A percentile compares a stretch with the other conserved stretches of the same genome.
Conservation (phyloP, 768 basidiomycete species). For the Podaxis sp. region DNA sequence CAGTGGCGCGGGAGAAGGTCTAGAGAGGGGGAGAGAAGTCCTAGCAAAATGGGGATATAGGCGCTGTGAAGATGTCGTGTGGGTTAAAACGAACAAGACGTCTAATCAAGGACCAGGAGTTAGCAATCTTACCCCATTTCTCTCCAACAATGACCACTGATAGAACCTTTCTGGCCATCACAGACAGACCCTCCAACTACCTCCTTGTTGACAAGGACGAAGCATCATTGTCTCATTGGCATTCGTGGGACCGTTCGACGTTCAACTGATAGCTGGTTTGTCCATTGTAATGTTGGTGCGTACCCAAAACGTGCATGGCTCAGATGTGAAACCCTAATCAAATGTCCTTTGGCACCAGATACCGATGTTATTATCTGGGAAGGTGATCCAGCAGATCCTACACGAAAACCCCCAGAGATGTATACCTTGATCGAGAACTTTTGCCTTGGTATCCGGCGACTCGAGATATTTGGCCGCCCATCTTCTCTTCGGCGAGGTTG, state of each 20-base stretch:
- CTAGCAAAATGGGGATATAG: slow-evolving; percentile 93
- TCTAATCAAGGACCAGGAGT: slow-evolving; percentile 75
- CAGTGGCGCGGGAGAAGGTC: slow-evolving; percentile 80
- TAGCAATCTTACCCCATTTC: slow-evolving; percentile 22
- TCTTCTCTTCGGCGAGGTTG: slow-evolving; percentile 81
- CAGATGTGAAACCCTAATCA: neutral
- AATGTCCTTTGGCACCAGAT: slow-evolving; percentile 40
- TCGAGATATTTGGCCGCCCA: slow-evolving; percentile 82
- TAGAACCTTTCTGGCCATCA: slow-evolving; percentile 11
- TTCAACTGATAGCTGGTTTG: slow-evolving; percentile 93
- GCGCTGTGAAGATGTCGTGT: slow-evolving; percentile 96
- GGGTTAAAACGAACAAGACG: slow-evolving; percentile 88
- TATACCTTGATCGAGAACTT: slow-evolving; percentile 97
- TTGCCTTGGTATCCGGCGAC: slow-evolving; percentile 86
- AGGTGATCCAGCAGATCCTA: slow-evolving; percentile 81
- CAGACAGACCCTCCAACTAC: slow-evolving; percentile 85
- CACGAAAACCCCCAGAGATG: slow-evolving; percentile 90
- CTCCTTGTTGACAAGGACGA: slow-evolving; percentile 81
- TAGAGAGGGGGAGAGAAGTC: slow-evolving; percentile 88
- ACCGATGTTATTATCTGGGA: slow-evolving; percentile 98
- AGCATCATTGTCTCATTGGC: slow-evolving; percentile 96
- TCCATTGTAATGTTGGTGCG: slow-evolving; percentile 96
- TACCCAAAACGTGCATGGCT: neutral
- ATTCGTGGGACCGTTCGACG: slow-evolving; percentile 95
- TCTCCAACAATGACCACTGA: neutral